Evolutionary conservation across 2,329 filamentous ascomycete species (phyloP), one percentile per base, ranked within the genome.

Genomic region (Phoma sp.): DNA sequence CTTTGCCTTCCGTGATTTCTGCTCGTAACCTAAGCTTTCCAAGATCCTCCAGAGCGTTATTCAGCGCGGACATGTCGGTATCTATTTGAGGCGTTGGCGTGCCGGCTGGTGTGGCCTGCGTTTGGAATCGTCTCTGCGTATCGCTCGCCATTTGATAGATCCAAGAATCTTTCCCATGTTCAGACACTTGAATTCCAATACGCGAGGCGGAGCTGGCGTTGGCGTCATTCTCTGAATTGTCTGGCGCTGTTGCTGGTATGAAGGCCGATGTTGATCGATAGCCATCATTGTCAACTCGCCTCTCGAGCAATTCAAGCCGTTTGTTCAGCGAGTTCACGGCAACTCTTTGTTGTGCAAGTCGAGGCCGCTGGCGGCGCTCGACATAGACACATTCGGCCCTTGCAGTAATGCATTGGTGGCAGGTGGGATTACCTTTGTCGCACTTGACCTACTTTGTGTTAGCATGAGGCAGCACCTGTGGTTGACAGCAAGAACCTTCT

Each of bases 101-200:
- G 39, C 43, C 48, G 22, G 59, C 56, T 23, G 66, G 65, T 2
- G 66, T 61, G 4, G 56, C 45, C 29, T 65, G 60, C 22, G 38
- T 47, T 35, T 69, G 63, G 23, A 71, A 69, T 37, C 58, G 65
- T 10, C 55, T 60, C 30, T 56, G 61, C 2, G 65, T 59, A 37
- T 69, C 62, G 8, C 48, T 68, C 8, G 67, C 68, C 51, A 70
- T 55, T 7, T 58, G 67, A 49, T 66, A 70, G 8, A 71, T 65
- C 68, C 68, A 68, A 38, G 62, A 51, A 3, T 41, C 22, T 35
- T 49, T 46, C 2, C 27, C 39, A 14, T 30, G 47, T 9, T 47
- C 47, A 9, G 42, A 4, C 18, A 23, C 41, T 4, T 41, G 36
- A 27, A 48, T 24, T 3, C 7, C 33, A 22, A 11, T 18, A n/a